Evolutionary conservation across 768 basidiomycete species (phyloP), one percentile per base, ranked within the genome.

Genomic region (Xerocomus spinulosus): DNA sequence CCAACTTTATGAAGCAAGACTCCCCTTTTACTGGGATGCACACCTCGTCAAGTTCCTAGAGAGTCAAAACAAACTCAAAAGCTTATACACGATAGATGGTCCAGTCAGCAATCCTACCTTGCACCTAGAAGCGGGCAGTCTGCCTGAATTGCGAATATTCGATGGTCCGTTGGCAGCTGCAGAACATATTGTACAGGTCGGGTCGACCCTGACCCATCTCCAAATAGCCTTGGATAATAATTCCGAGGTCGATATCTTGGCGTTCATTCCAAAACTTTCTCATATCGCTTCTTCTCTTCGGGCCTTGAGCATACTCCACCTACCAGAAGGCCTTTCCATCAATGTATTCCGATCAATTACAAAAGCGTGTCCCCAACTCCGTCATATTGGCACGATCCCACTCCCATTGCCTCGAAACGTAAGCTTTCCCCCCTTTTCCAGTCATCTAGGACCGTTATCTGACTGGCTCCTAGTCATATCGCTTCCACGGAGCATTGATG

Each of bases 1-100:
- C 64, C 73, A 73, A 45, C 72, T 82, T 20, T 64, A 59, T 38
- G 78, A 82, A 37, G 71, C 74, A 4, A 71, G 67, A 21, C 58
- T 82, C n/a, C 67, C 69, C 37, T 69, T 81, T 41, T 53, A 63
- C 6, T 83, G 80, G 79, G 77, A 80, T 53, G 36, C 50, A 0
- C 58, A 72, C 39, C 45, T 77, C 9, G 70, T 73, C 44, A 63
- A 66, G 14, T 84, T 83, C 61, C 64, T 83, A 24, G 65, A 73
- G 46, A 61, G 59, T 42, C 80, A 82, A 57, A 60, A 57, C 12
- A 64, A 70, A 25, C 66, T 83, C 30, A 68, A 59, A 42, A 53
- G 48, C 9, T 63, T 82, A 36, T 69, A 72, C 37, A 60, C 59
- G 35, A 29, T 52, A 9, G 57, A 63, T 36, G 66, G 61, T 20